Conservation (phyloP, 441 rosid genomes). For the Bocquillonia castaneifolia region DNA sequence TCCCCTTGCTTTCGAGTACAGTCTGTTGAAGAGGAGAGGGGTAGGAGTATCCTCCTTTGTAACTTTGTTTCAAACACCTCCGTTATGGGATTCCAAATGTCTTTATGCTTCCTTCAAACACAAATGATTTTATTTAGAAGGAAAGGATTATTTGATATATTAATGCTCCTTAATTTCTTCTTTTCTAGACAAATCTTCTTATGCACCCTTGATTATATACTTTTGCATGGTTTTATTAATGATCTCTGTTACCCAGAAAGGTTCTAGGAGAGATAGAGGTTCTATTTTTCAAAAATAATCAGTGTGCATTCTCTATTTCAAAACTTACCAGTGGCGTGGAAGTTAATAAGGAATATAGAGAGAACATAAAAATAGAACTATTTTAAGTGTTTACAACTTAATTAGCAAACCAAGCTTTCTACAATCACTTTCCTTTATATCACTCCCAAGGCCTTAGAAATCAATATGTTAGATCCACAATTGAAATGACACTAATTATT, state of each 20-base stretch:
- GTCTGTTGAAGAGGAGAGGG: too few species aligned
- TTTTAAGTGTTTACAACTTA: not conserved
- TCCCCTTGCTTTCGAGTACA: not conserved
- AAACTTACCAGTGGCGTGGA: too few species aligned
- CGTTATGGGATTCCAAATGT: not conserved
- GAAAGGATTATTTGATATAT: not conserved
- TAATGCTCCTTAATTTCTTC: not conserved
- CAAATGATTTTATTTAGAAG: not conserved
- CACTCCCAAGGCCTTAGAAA: slow-evolving; percentile 2
- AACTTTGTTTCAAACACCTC: too few species aligned
- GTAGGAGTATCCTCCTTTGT: too few species aligned
- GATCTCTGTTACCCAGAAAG: not conserved
- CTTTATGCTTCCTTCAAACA: not conserved
- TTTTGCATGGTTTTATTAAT: not conserved
- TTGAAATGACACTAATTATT: not conserved
- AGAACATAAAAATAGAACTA: not conserved
- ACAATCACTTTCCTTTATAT: not conserved
- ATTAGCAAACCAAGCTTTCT: not conserved
- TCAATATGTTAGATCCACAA: not conserved
- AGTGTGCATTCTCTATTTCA: too few species aligned
- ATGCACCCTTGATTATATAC: not conserved
- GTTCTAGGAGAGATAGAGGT: not conserved
- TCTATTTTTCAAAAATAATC: not conserved
- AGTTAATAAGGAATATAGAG: not conserved
- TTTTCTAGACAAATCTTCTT: not conserved